These are phyloP conservation scores for Elsinoe perseae DNA, from an alignment of 2,329 filamentous ascomycete species.

Conservation along the genomic window DNA sequence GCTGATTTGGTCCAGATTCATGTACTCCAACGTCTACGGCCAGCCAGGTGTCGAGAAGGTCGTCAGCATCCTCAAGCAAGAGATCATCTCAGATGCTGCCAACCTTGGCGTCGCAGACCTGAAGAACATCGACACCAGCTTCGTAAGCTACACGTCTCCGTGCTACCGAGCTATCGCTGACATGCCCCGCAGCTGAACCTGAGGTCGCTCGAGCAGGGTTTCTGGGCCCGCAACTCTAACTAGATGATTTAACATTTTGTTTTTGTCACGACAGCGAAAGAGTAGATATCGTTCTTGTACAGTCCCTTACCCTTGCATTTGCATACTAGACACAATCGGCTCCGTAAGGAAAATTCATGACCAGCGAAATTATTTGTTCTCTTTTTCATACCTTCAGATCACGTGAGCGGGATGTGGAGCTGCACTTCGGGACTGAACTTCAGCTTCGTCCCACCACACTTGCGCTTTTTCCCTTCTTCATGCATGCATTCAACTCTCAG, in stretches of 20 bases:
- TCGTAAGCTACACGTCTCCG: constrained; percentile 18
- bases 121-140: constrained; percentile 20
- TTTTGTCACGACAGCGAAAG: not conserved
- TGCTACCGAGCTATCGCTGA: not conserved
- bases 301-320: not conserved
- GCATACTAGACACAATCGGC: not conserved
- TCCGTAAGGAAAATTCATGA: not conserved
- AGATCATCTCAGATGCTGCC: constrained; percentile 31
- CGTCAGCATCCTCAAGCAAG: constrained; percentile 44
- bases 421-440: not conserved
- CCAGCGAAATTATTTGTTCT: not conserved
- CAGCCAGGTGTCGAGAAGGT: constrained; percentile 54
- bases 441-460: not conserved
- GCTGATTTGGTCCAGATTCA: constrained; percentile 27
- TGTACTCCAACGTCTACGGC: constrained; percentile 50
- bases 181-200: constrained; percentile 19
- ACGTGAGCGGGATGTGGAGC: not conserved
- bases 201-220: not conserved
- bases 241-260: not conserved
- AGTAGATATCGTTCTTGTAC: constrained; percentile 1
- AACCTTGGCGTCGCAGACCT: constrained; percentile 20
- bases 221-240: constrained; percentile 4
- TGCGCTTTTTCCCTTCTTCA: not conserved
- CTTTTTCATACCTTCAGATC: not conserved
- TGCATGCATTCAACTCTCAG: not conserved